phyloP scores from a whole-genome alignment of 192 early-diverging fungal genomes.

The Kickxella alabastrina region DNA sequence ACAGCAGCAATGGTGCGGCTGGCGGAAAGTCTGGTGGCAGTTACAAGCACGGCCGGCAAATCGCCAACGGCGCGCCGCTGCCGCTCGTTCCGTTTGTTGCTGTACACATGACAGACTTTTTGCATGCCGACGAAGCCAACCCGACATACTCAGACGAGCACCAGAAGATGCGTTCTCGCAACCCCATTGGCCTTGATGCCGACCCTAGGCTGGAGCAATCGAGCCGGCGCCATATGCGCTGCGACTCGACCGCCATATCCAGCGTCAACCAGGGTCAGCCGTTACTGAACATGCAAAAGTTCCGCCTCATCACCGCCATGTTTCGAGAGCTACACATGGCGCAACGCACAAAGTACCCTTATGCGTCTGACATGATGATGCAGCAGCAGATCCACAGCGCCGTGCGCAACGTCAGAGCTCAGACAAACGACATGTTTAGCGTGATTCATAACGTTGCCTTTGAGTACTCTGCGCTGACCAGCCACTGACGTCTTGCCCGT shows the following conservation, averaged over 20 bases:
- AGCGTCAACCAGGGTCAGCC: conserved; percentile 49
- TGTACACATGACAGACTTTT: conserved; percentile 54
- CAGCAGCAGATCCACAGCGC: conserved; percentile 53
- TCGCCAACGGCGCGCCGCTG: conserved; percentile 34
- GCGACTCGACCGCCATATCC: conserved; percentile 34
- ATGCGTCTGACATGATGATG: conserved; percentile 41
- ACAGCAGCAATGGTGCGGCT: conserved; percentile 27
- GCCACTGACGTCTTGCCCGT: conserved; percentile 24
- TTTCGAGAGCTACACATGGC: conserved; percentile 50
- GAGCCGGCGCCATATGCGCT: conserved; percentile 7
- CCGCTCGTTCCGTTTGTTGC: conserved; percentile 53
- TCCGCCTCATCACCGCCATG: conserved; percentile 52
- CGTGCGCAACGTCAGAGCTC: conserved; percentile 48
- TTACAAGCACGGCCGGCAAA: conserved; percentile 37
- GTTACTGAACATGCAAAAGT: conserved; percentile 53
- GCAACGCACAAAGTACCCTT: conserved; percentile 52
- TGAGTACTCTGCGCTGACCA: conserved; percentile 14
- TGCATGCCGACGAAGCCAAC: conserved; percentile 54
- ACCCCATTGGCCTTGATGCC: conserved; percentile 17
- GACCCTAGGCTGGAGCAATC: neutral
- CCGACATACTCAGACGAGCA: conserved; percentile 51
- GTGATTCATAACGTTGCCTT: conserved; percentile 40
- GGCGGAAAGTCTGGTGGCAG: conserved; percentile 20
- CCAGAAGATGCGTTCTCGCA: conserved; percentile 47
- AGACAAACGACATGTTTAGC: conserved; percentile 44